Percentiles rank a stretch among this genome's conserved stretches.
Conservation (phyloP, 1,284 basidiomycete species). For the Leccinum laetum region DNA sequence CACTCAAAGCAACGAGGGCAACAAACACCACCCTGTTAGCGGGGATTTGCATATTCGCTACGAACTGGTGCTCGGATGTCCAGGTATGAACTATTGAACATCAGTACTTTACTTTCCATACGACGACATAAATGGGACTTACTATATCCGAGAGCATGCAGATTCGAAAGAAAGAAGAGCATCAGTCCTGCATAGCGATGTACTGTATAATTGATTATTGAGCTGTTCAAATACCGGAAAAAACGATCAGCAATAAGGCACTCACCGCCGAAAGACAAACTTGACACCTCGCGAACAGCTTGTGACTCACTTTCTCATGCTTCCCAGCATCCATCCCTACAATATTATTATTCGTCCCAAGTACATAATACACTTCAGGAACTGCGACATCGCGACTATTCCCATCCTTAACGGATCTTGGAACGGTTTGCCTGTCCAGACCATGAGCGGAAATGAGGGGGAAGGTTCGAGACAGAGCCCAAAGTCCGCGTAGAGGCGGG, state of each 20-base stretch:
- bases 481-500: slow-evolving; percentile 17
- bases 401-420: slow-evolving; percentile 54
- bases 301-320: slow-evolving; percentile 63
- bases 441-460: slow-evolving; percentile 48
- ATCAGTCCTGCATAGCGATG: slow-evolving; percentile 74
- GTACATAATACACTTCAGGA: slow-evolving; percentile 61
- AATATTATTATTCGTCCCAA: slow-evolving; percentile 64
- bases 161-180: slow-evolving; percentile 58
- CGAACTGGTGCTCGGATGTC: slow-evolving; percentile 47
- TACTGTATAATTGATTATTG: slow-evolving; percentile 75
- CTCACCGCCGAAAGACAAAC: neutral
- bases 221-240: slow-evolving; percentile 42
- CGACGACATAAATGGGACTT: slow-evolving; percentile 25
- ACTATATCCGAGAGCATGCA: slow-evolving; percentile 74
- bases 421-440: slow-evolving; percentile 52
- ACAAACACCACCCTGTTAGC: slow-evolving; percentile 50
- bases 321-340: slow-evolving; percentile 62
- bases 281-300: neutral
- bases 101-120: neutral
- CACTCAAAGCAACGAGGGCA: slow-evolving; percentile 50
- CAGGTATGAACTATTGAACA: slow-evolving; percentile 56
- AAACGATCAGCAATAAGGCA: slow-evolving; percentile 3
- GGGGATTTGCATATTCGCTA: slow-evolving; percentile 33
- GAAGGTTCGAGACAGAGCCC: slow-evolving; percentile 24
- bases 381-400: slow-evolving; percentile 67